Evolutionary conservation across 208 protist species (phyloP), one percentile per base, ranked within the genome.

Genomic region (Novymonas esmeraldas): DNA sequence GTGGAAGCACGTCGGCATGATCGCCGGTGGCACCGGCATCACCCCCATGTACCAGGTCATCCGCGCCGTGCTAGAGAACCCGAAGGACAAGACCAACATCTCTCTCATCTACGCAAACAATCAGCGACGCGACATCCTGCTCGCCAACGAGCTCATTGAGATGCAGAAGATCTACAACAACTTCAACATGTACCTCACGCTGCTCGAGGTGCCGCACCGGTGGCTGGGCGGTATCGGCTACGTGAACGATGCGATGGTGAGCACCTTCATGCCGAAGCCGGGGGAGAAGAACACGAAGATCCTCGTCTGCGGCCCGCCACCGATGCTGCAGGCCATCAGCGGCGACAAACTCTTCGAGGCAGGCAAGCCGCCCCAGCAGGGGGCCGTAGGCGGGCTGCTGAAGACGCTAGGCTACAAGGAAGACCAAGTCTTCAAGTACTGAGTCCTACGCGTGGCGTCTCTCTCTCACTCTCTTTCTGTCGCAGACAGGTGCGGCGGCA

Each of bases 21-120:
- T 98, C 11, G 88, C 87, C 2, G 82, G 82, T 20, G 96, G 96
- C 36, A 98, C 93, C 31, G 96, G 94, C 66, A 98, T 98, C 62
- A 79, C 95, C 11, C 94, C 96, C 14, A 93, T 97, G 81, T 93
- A 93, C 62, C 95, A 98, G 82, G 71, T 97, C 50, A 73, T 95
- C 50, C 79, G 77, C 20, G 82, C 79, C 51, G 76, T 97, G 34
- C 65, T 92, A 52, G 70, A 85, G 49, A 92, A 97, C 75, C 64
- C 75, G 16, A 86, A 83, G 72, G 95, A 95, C 60, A 89, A 80
- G 76, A 91, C 89, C 1, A 82, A 91, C 57, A 75, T 98, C 26
- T 90, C 78, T 7, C 81, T 98, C 56, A 73, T 98, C 54, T 98
- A 78, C 61, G 90, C 85, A 26, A 97, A 97, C 81, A 83, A 92